Conservation (phyloP, 108 stramenopile species). For the Seminavis robusta region DNA sequence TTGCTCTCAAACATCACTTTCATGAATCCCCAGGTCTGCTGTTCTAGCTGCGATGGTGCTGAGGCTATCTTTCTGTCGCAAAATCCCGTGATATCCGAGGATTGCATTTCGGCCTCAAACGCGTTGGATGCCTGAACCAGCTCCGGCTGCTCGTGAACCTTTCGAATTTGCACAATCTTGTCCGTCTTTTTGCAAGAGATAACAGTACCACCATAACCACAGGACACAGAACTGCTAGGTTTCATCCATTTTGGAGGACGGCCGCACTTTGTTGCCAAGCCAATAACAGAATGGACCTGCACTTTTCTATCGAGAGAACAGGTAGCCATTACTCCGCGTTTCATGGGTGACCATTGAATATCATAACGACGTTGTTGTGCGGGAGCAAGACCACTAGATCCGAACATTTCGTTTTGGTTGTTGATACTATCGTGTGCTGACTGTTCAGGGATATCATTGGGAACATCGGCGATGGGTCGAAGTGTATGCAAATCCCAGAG, state of each 20-base stretch:
- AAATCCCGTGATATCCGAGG: constrained; percentile 56
- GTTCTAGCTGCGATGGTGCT: constrained; percentile 51
- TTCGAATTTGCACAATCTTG: constrained; percentile 43
- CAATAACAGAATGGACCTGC: constrained; percentile 85
- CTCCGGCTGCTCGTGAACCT: constrained; percentile 61
- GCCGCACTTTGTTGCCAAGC: constrained; percentile 58
- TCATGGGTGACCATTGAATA: constrained; percentile 88
- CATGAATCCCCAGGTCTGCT: constrained; percentile 91
- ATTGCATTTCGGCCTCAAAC: constrained; percentile 68
- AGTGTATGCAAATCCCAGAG: constrained; percentile 92
- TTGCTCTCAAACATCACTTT: constrained; percentile 90
- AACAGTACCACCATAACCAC: constrained; percentile 89
- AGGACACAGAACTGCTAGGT: constrained; percentile 79
- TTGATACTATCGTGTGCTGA: not conserved
- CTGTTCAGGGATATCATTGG: constrained; percentile 40
- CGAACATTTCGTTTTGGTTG: not conserved
- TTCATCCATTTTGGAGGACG: constrained; percentile 95
- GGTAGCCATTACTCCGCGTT: constrained; percentile 86
- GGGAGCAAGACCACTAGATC: constrained; percentile 5
- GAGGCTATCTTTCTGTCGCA: constrained; percentile 58
- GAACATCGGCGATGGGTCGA: constrained; percentile 87
- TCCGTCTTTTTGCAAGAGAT: constrained; percentile 63
- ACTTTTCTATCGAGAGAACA: constrained; percentile 96
- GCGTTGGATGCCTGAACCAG: constrained; percentile 53
- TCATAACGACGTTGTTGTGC: constrained; percentile 71